Percentiles rank a stretch among this genome's conserved stretches.
Evolutionary conservation across 1,284 basidiomycete genomes (phyloP).

Genomic region (Trametes hirsuta): DNA sequence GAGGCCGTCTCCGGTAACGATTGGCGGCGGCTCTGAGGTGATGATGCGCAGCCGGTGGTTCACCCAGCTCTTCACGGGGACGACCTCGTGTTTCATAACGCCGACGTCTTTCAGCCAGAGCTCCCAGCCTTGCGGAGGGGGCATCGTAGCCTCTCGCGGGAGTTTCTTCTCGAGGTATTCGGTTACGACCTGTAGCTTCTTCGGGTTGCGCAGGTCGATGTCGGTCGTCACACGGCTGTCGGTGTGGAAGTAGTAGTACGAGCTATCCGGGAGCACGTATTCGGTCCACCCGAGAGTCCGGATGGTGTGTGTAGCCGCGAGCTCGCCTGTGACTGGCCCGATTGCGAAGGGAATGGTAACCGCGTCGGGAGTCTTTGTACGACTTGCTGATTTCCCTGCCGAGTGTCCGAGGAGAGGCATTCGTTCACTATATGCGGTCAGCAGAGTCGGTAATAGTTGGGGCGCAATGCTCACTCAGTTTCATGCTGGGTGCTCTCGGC

Average conservation of each 20-base stretch:
- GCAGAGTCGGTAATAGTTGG: not conserved
- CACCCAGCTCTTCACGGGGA: conserved; percentile 60
- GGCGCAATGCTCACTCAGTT: conserved; percentile 28
- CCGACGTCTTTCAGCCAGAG: conserved; percentile 53
- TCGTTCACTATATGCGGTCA: conserved; percentile 37
- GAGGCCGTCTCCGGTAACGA: conserved; percentile 24
- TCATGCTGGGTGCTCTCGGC: conserved; percentile 27
- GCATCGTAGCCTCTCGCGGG: conserved; percentile 30
- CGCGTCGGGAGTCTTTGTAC: conserved; percentile 20
- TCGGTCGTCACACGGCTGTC: conserved; percentile 64
- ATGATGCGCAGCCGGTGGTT: conserved; percentile 62
- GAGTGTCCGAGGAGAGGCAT: conserved; percentile 38
- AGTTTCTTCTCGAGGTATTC: conserved; percentile 48
- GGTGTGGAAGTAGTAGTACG: conserved; percentile 67
- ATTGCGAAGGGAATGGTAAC: conserved; percentile 22
- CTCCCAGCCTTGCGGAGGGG: conserved; percentile 50
- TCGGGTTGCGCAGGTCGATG: conserved; percentile 57
- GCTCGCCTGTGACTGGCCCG: conserved; percentile 31
- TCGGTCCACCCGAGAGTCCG: conserved; percentile 61
- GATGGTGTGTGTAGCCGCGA: conserved; percentile 29
- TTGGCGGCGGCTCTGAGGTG: conserved; percentile 46
- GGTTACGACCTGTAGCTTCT: conserved; percentile 52
- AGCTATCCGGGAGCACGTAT: conserved; percentile 68
- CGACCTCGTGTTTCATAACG: conserved; percentile 35
- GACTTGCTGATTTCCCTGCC: conserved; percentile 20